These are phyloP conservation scores for Geotrichum candidum DNA, from an alignment of 1,139 yeast species.

Conservation along the genomic window DNA sequence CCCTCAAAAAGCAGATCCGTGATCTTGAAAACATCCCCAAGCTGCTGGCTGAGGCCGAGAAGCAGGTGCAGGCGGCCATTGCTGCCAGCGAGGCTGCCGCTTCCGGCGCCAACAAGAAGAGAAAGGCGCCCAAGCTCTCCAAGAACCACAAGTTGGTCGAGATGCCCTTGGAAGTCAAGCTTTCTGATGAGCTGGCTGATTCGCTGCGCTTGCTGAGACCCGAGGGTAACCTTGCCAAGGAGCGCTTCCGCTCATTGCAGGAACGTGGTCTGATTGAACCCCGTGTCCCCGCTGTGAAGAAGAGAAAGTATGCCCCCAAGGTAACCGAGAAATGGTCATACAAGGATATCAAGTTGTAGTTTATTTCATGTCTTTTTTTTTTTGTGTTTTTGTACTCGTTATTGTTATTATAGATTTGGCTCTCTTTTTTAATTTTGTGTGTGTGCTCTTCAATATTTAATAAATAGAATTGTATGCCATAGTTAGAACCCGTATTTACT, in stretches of 20 bases:
- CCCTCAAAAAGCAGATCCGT: slow-evolving; percentile 53
- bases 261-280: slow-evolving; percentile 82
- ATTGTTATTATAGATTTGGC: background rate
- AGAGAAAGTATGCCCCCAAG: slow-evolving; percentile 60
- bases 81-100: slow-evolving; percentile 4
- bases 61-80: slow-evolving; percentile 28
- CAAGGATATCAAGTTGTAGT: slow-evolving; percentile 65
- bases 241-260: slow-evolving; percentile 76
- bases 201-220: slow-evolving; percentile 80
- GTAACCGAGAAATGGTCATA: slow-evolving; percentile 88
- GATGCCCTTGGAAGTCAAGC: slow-evolving; percentile 73
- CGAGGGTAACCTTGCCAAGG: slow-evolving; percentile 83
- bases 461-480: background rate
- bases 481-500: slow-evolving; percentile 29
- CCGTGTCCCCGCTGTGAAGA: slow-evolving; percentile 63
- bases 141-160: slow-evolving; percentile 54
- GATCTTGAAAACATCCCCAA: slow-evolving; percentile 41
- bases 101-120: slow-evolving; percentile 19
- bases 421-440: background rate
- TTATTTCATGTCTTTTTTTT: background rate
- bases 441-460: background rate
- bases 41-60: slow-evolving; percentile 25
- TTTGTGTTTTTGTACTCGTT: background rate
- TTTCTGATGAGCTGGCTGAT: slow-evolving; percentile 82
- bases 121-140: slow-evolving; percentile 30